Conservation (phyloP, 176 grass and related monocot species). For the Aegilops longissima region DNA sequence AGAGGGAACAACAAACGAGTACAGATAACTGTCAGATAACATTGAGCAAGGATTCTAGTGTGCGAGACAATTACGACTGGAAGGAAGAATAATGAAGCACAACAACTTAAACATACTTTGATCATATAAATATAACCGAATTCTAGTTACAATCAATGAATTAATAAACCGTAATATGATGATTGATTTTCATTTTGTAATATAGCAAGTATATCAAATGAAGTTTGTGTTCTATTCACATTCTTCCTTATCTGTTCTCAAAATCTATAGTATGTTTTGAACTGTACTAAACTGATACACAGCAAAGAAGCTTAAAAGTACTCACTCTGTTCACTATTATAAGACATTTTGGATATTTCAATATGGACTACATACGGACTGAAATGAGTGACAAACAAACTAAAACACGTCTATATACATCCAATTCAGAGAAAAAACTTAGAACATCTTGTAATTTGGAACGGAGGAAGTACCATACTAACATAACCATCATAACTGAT, state of each 20-base stretch:
- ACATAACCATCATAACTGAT: too few relatives aligned
- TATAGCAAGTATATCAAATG: neutral
- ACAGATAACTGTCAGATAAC: neutral
- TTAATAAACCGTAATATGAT: neutral
- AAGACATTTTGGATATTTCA: too few relatives aligned
- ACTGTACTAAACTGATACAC: too few relatives aligned
- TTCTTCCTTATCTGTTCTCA: neutral
- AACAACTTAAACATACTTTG: neutral
- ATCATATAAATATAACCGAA: neutral
- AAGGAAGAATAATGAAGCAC: neutral
- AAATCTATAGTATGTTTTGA: neutral
- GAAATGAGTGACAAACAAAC: too few relatives aligned
- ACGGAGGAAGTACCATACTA: too few relatives aligned
- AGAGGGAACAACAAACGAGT: neutral
- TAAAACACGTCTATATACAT: too few relatives aligned
- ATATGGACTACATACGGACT: too few relatives aligned
- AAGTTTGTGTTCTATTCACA: neutral
- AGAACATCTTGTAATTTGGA: too few relatives aligned
- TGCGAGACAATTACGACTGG: neutral
- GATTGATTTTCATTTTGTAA: neutral
- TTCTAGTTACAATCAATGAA: slow-evolving; percentile 8
- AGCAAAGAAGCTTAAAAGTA: too few relatives aligned
- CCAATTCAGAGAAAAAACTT: too few relatives aligned
- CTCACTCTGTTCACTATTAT: too few relatives aligned
- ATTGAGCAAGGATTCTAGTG: neutral